Base-by-base conservation (phyloP, 2,329 filamentous ascomycete genomes). In the Phialemoniopsis sp. region DNA sequence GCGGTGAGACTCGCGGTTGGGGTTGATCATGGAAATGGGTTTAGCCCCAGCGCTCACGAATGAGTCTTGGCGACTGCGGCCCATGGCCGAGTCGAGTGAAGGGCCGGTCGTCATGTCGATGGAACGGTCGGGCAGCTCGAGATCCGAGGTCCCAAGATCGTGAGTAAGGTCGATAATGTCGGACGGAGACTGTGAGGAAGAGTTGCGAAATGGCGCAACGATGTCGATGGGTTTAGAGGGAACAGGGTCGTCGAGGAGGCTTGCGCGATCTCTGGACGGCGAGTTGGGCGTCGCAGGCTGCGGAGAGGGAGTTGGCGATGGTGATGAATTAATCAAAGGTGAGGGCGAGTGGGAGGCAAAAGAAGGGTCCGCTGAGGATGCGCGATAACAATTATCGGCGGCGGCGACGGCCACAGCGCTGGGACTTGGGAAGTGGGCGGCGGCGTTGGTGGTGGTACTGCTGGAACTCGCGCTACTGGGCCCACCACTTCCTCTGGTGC, bases 1-100 rank as follows among this genome's bases (percentile, higher is more conserved):
- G 45, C 78, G 73, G 55, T 68, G 72, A 50, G 72, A 69, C 50
- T 80, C 76, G 60, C 78, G 73, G 55, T 80, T 81, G 37, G 77
- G 72, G 52, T 81, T 83, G 54, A 71, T 74, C 70, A 82, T 78
- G 44, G 78, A 80, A 48, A 84, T 84, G 50, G 80, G 80, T 59
- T 81, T 82, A 16, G 80, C 76, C 36, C 78, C 77, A 42, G 76
- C 74, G 63, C 76, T 79, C 58, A 79, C 76, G 59, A 83, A 82
- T 39, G 79, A 83, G 64, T 82, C 78, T 58, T 82, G 76, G 50
- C 78, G 73, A 59, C 60, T 68, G 56, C 74, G 76, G 63, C 72
- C 67, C 64, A 78, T 67, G 58, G 71, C 69, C 64, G 72, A 65
- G 62, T 82, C 78, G 54, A 79, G 72, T 46, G 69, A 64, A 40